phyloP scores from a whole-genome alignment of 768 basidiomycete genomes.

The Antrodiella citrinella region DNA sequence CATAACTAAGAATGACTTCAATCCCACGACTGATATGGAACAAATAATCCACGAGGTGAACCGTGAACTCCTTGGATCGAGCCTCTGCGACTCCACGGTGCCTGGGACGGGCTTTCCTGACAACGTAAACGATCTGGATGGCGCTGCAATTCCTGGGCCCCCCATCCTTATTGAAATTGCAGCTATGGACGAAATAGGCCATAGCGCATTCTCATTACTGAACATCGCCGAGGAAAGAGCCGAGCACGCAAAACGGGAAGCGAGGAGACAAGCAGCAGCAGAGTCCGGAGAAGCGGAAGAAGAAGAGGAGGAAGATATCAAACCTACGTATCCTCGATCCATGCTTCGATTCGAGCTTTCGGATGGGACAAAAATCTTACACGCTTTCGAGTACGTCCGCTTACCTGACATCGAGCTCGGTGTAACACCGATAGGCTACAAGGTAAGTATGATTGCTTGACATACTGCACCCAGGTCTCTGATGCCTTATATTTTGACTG shows the following conservation, averaged over 20 bases:
- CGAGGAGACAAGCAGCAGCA: neutral
- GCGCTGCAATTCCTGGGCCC: conserved; percentile 29
- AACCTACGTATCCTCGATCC: conserved; percentile 75
- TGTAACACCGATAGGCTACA: conserved; percentile 73
- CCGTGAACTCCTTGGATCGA: conserved; percentile 63
- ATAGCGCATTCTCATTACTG: conserved; percentile 74
- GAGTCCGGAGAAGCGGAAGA: neutral
- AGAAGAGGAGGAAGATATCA: conserved; percentile 49
- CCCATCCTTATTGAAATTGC: conserved; percentile 71
- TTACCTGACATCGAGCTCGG: conserved; percentile 63
- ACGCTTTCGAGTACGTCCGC: conserved; percentile 72
- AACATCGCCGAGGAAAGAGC: conserved; percentile 59
- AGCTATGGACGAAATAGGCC: conserved; percentile 75
- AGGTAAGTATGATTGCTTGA: conserved; percentile 38
- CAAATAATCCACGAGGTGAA: conserved; percentile 50
- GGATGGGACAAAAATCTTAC: conserved; percentile 64
- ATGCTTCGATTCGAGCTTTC: conserved; percentile 72
- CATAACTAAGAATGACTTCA: conserved; percentile 34
- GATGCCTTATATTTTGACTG: neutral
- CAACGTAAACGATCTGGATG: conserved; percentile 29
- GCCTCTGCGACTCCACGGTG: conserved; percentile 64
- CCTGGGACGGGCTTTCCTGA: conserved; percentile 60
- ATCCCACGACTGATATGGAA: conserved; percentile 39
- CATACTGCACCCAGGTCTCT: neutral
- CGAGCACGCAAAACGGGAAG: conserved; percentile 43